Evolutionary conservation across 164 flowering plant genomes (phyloP), one percentile per base, ranked within the genome.

Genomic region (Hamamelis virginiana): DNA sequence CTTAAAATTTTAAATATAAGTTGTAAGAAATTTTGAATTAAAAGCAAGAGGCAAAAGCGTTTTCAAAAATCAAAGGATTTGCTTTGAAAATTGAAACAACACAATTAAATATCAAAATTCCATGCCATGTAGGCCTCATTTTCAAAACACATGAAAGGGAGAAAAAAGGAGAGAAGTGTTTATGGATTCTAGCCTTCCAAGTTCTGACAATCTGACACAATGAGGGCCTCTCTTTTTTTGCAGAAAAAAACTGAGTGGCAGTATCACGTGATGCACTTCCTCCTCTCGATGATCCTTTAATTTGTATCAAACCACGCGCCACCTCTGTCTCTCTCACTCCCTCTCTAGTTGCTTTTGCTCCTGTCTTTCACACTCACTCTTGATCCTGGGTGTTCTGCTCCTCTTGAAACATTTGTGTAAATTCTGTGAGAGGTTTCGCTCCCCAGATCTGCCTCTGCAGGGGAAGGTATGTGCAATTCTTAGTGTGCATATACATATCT

Each of bases 201-300:
- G 57, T 47, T 50, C 68, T 48, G 68, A 65, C 68, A 65, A 33
- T 6, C 41, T 33, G 41, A 33, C 41, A 6, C 43, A 19, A 33
- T 33, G 59, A 19, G 3, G 23, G 57, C 59, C 21, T 15, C 46
- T 46, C 28, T 65, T 52, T 38, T 11, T n/a, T n/a, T n/a, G n/a
- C 69, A 51, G 59, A 8, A 62, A 44, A 66, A 52, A n/a, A n/a
- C n/a, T n/a, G n/a, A n/a, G n/a, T n/a, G n/a, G n/a, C n/a, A 45
- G 74, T 78, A 76, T 76, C 85, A 81, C 85, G 85, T 81, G 79
- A 44, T 64, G 44, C 25, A 38, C 14, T 53, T 26, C 28, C 27
- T 71, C 61, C 58, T 58, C 27, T 61, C 52, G 70, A 46, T 51
- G 66, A 44, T 52, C 53, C 70, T 71, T 62, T 64, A 48, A 50